phyloP scores from a whole-genome alignment of 495 filamentous ascomycete genomes.

The Hypomontagnella monticulosa region DNA sequence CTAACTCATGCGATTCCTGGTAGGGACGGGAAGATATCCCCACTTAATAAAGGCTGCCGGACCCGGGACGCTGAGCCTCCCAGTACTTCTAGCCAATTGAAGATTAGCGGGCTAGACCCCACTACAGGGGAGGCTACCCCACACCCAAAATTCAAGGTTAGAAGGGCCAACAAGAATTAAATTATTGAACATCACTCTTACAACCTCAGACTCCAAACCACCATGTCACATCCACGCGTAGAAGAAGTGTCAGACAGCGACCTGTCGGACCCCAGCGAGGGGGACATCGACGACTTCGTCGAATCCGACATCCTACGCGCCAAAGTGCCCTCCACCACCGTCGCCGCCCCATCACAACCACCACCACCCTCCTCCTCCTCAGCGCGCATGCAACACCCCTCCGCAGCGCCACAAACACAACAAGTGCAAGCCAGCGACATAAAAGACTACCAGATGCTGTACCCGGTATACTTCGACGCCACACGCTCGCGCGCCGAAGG shows the following conservation, averaged over 20 bases:
- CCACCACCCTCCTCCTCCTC: slow-evolving; percentile 35
- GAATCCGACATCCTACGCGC: slow-evolving; percentile 58
- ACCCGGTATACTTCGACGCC: slow-evolving; percentile 93
- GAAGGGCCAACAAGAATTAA: not conserved
- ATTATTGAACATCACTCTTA: not conserved
- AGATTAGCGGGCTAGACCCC: slow-evolving; percentile 22
- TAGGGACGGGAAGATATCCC: slow-evolving; percentile 1
- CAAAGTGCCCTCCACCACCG: slow-evolving; percentile 26
- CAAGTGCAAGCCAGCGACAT: slow-evolving; percentile 58
- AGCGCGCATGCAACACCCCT: slow-evolving; percentile 33
- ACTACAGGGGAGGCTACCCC: slow-evolving; percentile 33
- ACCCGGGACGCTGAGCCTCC: not conserved
- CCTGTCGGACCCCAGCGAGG: slow-evolving; percentile 79
- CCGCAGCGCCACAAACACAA: slow-evolving; percentile 42
- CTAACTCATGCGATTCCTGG: not conserved
- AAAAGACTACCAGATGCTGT: slow-evolving; percentile 82
- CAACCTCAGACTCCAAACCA: slow-evolving; percentile 17
- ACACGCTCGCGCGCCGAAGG: slow-evolving; percentile 78
- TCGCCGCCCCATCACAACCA: slow-evolving; percentile 37
- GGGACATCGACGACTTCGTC: slow-evolving; percentile 67
- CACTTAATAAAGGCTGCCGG: not conserved
- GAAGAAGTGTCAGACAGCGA: slow-evolving; percentile 87
- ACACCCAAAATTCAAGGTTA: slow-evolving; percentile 31
- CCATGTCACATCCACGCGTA: slow-evolving; percentile 85
- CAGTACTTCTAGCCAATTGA: slow-evolving; percentile 5